phyloP scores from a whole-genome alignment of 768 basidiomycete species.

The Lactarius hengduanensis region DNA sequence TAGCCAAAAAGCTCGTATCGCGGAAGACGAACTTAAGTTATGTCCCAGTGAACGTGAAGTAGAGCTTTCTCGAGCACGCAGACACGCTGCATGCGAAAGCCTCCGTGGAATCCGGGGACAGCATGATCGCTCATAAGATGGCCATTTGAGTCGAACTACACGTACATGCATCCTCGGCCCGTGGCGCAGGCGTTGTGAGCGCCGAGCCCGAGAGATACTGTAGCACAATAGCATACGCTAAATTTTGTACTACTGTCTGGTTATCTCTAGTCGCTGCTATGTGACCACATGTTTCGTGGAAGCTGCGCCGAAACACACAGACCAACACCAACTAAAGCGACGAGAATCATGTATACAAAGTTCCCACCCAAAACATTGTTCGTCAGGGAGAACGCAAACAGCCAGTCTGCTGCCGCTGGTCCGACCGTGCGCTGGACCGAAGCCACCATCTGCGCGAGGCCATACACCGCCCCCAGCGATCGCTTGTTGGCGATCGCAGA shows the following conservation, averaged over 20 bases:
- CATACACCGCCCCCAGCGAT: conserved; percentile 66
- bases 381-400: conserved; percentile 60
- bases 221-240: too few relatives aligned
- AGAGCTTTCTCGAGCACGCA: too few relatives aligned
- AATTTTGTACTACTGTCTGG: neutral
- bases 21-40: too few relatives aligned
- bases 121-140: too few relatives aligned
- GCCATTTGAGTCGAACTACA: too few relatives aligned
- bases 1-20: too few relatives aligned
- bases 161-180: too few relatives aligned
- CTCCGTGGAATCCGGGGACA: too few relatives aligned
- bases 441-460: conserved; percentile 40
- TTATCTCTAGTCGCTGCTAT: neutral
- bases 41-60: too few relatives aligned
- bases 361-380: conserved; percentile 28
- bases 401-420: conserved; percentile 55
- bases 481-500: conserved; percentile 61
- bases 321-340: neutral
- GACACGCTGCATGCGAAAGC: too few relatives aligned
- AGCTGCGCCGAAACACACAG: neutral
- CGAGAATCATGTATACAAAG: neutral
- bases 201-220: too few relatives aligned
- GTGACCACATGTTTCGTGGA: neutral
- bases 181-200: too few relatives aligned
- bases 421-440: conserved; percentile 46